Evolutionary conservation across 225 moss, liverwort and hornwort genomes (phyloP).

Genomic region (Ulota crispa): DNA sequence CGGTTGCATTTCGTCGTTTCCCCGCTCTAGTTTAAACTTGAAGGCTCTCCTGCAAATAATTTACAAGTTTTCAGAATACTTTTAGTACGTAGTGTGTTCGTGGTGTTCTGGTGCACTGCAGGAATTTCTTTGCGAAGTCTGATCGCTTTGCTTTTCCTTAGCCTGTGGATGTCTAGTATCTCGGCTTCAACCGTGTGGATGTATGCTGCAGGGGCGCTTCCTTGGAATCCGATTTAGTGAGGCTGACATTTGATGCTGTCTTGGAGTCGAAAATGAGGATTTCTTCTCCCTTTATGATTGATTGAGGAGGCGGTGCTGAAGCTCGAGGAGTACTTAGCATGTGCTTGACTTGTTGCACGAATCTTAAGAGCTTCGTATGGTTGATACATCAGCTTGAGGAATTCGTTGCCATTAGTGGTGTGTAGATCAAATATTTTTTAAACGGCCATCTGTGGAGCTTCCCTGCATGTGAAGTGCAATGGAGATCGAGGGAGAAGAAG

Average conservation of each 20-base stretch:
- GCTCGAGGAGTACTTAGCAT: background rate
- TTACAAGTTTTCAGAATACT: background rate
- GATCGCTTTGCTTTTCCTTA: background rate
- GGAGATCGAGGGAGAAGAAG: background rate
- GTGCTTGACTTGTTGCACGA: background rate
- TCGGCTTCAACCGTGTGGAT: background rate
- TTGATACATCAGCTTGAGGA: background rate
- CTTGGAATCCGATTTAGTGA: background rate
- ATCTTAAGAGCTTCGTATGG: background rate
- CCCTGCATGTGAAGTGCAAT: background rate
- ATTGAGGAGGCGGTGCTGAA: constrained; percentile 14
- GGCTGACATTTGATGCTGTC: background rate
- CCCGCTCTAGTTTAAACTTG: background rate
- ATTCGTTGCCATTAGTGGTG: background rate
- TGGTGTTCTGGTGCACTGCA: background rate
- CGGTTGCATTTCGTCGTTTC: background rate
- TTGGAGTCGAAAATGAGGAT: background rate
- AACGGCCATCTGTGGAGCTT: background rate
- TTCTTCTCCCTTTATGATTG: background rate
- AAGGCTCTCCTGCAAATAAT: too few relatives aligned
- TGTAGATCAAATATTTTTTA: background rate
- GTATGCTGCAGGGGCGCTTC: background rate
- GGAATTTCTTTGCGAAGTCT: background rate
- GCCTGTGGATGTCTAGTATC: background rate
- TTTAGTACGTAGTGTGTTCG: background rate